A percentile compares a stretch with the other conserved stretches of the same genome.
Evolutionary conservation across 1,284 basidiomycete species (phyloP).

Genomic region (Golubevia sp.): DNA sequence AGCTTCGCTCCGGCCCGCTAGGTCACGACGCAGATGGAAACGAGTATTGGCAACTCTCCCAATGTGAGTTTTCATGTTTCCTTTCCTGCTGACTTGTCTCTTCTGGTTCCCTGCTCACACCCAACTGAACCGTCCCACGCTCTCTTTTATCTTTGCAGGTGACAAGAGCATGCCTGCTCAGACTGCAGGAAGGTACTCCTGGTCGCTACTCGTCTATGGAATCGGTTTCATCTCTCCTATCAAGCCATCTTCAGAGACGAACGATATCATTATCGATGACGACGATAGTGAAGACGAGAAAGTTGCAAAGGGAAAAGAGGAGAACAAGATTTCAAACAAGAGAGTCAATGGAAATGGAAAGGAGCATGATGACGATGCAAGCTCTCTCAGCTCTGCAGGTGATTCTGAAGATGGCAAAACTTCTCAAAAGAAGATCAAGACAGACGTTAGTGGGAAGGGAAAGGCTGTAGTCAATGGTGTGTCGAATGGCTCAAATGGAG

Average conservation of each 20-base stretch:
- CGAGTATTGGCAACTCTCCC: constrained; percentile 23
- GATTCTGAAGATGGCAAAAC: neutral
- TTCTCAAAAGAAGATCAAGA: neutral
- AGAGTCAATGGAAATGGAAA: neutral
- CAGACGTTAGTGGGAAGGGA: neutral
- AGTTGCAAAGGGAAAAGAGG: neutral
- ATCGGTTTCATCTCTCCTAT: neutral
- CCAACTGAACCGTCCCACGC: no score
- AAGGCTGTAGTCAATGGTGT: neutral
- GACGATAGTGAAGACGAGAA: neutral
- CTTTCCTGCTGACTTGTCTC: neutral
- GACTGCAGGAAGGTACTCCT: neutral
- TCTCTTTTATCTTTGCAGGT: neutral
- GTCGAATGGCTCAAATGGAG: neutral
- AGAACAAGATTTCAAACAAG: neutral
- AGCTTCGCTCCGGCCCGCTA: constrained; percentile 15
- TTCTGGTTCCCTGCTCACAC: no score
- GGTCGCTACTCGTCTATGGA: neutral
- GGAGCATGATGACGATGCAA: neutral
- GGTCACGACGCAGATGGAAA: constrained; percentile 17
- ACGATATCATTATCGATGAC: neutral
- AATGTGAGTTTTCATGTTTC: neutral
- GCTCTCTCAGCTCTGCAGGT: neutral
- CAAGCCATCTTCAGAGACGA: neutral
- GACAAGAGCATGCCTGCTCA: neutral